Conservation (phyloP, 2,329 filamentous ascomycete genomes). For the Mollisia scopiformis region DNA sequence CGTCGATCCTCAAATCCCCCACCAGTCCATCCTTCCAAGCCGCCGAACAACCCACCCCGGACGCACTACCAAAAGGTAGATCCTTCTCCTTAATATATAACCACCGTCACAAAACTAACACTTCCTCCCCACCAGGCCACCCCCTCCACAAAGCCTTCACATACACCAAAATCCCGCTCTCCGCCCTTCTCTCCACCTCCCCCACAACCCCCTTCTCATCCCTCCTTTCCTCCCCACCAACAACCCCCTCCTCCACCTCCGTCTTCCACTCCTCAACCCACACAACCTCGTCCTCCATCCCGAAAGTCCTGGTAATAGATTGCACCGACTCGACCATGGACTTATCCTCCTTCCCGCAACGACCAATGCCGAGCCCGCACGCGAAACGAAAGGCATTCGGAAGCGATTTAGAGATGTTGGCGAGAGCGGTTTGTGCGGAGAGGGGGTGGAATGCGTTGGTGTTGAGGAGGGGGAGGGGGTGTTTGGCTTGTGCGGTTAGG, state of each 20-base stretch:
- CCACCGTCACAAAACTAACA: constrained; percentile 1
- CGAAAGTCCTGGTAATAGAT: constrained; percentile 61
- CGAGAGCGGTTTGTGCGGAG: constrained; percentile 73
- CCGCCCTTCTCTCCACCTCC: constrained; percentile 49
- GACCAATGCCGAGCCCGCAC: neutral
- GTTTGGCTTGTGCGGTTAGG: constrained; percentile 73
- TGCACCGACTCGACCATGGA: constrained; percentile 45
- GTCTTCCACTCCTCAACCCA: constrained; percentile 36
- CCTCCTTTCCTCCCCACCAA: constrained; percentile 33
- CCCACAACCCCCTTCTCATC: constrained; percentile 23
- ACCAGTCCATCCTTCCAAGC: constrained; percentile 62
- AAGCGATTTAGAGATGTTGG: constrained; percentile 71
- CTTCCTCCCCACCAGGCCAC: constrained; percentile 54
- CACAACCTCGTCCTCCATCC: constrained; percentile 39
- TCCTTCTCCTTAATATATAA: neutral
- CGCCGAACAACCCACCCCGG: constrained; percentile 39
- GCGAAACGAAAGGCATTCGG: constrained; percentile 36
- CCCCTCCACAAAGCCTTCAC: constrained; percentile 66
- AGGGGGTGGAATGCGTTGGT: constrained; percentile 75
- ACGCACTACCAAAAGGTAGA: constrained; percentile 7
- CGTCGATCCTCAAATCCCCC: constrained; percentile 61
- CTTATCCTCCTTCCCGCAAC: constrained; percentile 2
- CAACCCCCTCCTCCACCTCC: constrained; percentile 6
- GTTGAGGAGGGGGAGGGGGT: constrained; percentile 68
- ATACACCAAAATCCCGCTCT: constrained; percentile 62